These are phyloP conservation scores for Nigrospora oryzae DNA, from an alignment of 2,329 filamentous ascomycete genomes.

Conservation along the genomic window DNA sequence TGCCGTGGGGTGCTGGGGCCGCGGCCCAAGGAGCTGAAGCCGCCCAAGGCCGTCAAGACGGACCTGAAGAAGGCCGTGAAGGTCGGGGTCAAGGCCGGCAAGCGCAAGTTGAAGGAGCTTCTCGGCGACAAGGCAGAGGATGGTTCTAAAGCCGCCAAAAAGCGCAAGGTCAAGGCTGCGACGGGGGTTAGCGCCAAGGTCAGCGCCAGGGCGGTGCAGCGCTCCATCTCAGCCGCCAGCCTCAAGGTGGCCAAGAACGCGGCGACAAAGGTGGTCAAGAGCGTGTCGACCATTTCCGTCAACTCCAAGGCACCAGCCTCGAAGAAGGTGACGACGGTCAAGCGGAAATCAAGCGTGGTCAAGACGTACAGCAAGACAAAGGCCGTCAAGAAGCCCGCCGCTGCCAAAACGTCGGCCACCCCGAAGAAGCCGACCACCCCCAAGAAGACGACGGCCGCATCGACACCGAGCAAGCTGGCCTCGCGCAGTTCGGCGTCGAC, in stretches of 20 bases:
- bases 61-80: constrained; percentile 23
- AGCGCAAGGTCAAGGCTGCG: constrained; percentile 36
- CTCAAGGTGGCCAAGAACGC: constrained; percentile 23
- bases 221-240: not conserved
- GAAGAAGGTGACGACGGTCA: constrained; percentile 13
- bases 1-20: constrained; percentile 58
- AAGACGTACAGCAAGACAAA: constrained; percentile 19
- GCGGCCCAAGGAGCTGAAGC: constrained; percentile 48
- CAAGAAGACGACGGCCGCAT: not conserved
- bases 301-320: constrained; percentile 20
- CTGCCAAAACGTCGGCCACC: not conserved
- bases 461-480: constrained; percentile 9
- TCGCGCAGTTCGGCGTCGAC: constrained; percentile 12
- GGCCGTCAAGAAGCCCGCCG: constrained; percentile 7
- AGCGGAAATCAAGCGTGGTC: constrained; percentile 16
- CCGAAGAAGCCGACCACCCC: not conserved
- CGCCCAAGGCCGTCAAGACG: constrained; percentile 34
- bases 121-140: constrained; percentile 29
- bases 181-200: constrained; percentile 20
- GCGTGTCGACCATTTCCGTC: constrained; percentile 27
- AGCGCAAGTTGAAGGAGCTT: constrained; percentile 48
- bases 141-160: constrained; percentile 25
- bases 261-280: constrained; percentile 27
- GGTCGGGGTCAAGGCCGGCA: constrained; percentile 34
- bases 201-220: constrained; percentile 18